Evolutionary conservation across 768 basidiomycete genomes (phyloP), one percentile per base, ranked within the genome.

Genomic region (Mycena vulgaris): DNA sequence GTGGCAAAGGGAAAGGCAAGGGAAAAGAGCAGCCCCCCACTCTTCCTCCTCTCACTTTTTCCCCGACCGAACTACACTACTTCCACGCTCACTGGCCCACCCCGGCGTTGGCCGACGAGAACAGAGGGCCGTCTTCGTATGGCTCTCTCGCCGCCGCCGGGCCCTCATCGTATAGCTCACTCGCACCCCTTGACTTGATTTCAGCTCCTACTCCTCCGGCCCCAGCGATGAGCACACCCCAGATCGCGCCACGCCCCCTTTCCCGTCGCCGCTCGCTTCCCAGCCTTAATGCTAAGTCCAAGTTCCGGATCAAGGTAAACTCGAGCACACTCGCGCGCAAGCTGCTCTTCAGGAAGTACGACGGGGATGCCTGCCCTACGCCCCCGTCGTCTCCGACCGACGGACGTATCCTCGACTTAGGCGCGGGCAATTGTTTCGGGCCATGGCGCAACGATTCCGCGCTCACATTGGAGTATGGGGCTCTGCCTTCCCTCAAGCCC

Each of bases 11-110:
- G 31, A 94, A 92, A 81, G 89, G 86, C 74, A 92, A 87, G 80
- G 90, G 84, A 61, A 80, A 77, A 74, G 82, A 84, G 76, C 67
- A 77, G 37, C 88, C 91, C 52, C 90, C 92, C 66, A 83, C 84
- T 77, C 84, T 93, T 69, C 91, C 93, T 68, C 91, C 92, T 70
- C 83, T 93, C 67, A 81, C 85, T 35, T 90, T 94, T 75, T 83
- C 88, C 58, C 83, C 88, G 33, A 82, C 91, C 40, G 83, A 84
- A 64, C n/a, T n/a, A n/a, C n/a, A n/a, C n/a, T n/a, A n/a, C n/a
- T 83, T 92, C 70, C 76, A 83, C 57, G 77, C 82, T 52, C 78
- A 78, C 69, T 84, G 84, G 80, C 79, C 83, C 35, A 80, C 83
- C 28, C 73, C 80, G 25, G 52, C 69, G 52, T 35, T 27, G 11